Conservation (phyloP, 2,329 filamentous ascomycete species). For the Eutypella sp. region DNA sequence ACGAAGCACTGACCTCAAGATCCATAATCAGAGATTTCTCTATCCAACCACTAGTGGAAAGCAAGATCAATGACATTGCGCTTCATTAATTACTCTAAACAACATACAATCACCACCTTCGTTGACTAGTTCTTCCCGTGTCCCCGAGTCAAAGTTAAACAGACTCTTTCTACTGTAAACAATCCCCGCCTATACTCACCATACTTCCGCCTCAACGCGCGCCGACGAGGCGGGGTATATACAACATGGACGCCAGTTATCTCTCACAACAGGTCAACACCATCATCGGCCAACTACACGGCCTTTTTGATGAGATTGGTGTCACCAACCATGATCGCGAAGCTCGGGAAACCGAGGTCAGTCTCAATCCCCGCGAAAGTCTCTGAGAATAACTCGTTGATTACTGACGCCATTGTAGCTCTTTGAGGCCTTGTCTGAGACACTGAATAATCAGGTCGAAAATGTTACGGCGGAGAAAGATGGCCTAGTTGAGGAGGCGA, state of each 20-base stretch:
- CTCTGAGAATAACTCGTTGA: conserved; percentile 1
- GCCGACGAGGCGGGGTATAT: conserved; percentile 1
- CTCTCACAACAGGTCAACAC: conserved; percentile 91
- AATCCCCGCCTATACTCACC: background rate
- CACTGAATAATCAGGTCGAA: conserved; percentile 83
- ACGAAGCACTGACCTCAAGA: conserved; percentile 3
- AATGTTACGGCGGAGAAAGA: conserved; percentile 85
- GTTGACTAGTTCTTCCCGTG: background rate
- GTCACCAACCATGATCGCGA: conserved; percentile 92
- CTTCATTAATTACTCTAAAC: background rate
- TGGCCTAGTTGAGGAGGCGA: conserved; percentile 82
- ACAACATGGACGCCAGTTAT: conserved; percentile 80
- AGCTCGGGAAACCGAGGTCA: conserved; percentile 80
- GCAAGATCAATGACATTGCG: background rate
- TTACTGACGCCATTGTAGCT: conserved; percentile 51
- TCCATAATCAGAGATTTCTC: background rate
- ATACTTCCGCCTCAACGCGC: background rate
- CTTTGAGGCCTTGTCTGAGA: conserved; percentile 86
- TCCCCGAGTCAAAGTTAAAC: background rate
- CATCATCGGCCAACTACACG: conserved; percentile 89
- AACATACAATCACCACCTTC: background rate
- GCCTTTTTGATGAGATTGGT: conserved; percentile 95
- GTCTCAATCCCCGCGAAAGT: conserved; percentile 29
- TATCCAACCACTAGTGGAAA: background rate
- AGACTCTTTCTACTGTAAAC: conserved; percentile 3